Conservation (phyloP, 2,329 filamentous ascomycete species). For the Bipolaris sorokiniana region DNA sequence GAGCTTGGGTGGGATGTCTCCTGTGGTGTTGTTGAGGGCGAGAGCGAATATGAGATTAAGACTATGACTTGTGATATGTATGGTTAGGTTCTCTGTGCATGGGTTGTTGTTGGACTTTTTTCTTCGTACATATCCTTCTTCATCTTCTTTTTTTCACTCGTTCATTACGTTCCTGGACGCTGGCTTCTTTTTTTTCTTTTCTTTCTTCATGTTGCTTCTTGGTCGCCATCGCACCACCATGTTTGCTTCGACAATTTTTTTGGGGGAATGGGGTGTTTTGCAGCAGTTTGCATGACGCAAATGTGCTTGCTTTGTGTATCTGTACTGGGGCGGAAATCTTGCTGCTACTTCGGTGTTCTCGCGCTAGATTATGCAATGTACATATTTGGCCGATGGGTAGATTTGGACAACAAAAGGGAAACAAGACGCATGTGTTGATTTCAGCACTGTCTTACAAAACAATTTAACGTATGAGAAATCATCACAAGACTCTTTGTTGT, state of each 20-base stretch:
- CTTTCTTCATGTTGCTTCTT: not conserved
- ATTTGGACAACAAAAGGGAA: too few species aligned
- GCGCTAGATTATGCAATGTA: too few species aligned
- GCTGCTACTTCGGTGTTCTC: too few species aligned
- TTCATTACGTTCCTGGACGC: conserved; percentile 18
- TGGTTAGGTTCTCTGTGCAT: conserved; percentile 5
- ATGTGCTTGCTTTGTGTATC: too few species aligned
- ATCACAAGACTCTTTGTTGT: too few species aligned
- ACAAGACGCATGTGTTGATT: too few species aligned
- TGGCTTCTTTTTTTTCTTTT: conserved; percentile 5
- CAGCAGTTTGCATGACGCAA: too few species aligned
- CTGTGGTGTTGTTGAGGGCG: conserved; percentile 49
- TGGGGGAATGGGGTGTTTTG: too few species aligned
- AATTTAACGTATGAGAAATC: too few species aligned
- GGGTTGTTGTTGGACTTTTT: not conserved
- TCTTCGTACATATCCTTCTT: conserved; percentile 12
- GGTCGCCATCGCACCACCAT: not conserved
- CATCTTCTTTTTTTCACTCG: conserved; percentile 10
- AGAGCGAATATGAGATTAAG: conserved; percentile 54
- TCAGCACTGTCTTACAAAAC: too few species aligned
- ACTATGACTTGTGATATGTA: conserved; percentile 45
- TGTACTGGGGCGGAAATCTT: too few species aligned
- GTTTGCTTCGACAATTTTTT: not conserved
- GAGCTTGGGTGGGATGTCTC: conserved; percentile 53
- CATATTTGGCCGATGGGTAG: too few species aligned